These are phyloP conservation scores for Nitzschia inconspicua DNA, from an alignment of 108 stramenopile species.

Conservation along the genomic window DNA sequence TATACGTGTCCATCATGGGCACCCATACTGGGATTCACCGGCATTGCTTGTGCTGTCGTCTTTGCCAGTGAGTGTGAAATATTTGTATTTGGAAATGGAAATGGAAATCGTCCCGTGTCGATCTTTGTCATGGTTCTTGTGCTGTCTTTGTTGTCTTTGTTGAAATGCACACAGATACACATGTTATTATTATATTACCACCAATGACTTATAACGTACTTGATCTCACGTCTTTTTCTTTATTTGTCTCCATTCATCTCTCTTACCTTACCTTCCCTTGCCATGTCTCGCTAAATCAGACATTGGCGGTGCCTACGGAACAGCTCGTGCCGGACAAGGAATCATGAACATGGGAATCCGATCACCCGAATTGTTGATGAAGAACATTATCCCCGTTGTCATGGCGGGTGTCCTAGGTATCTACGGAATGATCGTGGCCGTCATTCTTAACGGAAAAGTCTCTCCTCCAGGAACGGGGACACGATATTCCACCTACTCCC, in stretches of 20 bases:
- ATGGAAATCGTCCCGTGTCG: too few relatives aligned
- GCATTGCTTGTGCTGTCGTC: conserved; percentile 67
- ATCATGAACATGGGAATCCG: conserved; percentile 75
- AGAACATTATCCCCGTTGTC: conserved; percentile 77
- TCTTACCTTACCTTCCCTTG: neutral
- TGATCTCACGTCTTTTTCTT: neutral
- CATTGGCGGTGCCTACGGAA: conserved; percentile 98
- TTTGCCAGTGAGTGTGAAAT: conserved; percentile 72
- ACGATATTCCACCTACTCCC: conserved; percentile 47
- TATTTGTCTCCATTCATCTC: neutral
- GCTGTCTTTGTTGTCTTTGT: too few relatives aligned
- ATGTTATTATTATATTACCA: too few relatives aligned
- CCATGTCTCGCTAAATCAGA: conserved; percentile 28
- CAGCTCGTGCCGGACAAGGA: conserved; percentile 83
- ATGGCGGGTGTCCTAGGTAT: conserved; percentile 81
- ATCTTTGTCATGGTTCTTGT: too few relatives aligned
- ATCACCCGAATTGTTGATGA: conserved; percentile 67
- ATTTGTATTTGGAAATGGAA: too few relatives aligned
- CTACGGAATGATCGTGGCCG: conserved; percentile 72
- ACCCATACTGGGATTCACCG: conserved; percentile 78
- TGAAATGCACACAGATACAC: too few relatives aligned
- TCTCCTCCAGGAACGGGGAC: conserved; percentile 40
- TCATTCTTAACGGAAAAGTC: conserved; percentile 74
- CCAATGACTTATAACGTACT: too few relatives aligned
- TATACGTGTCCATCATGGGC: conserved; percentile 62